Conservation (phyloP, 2,329 filamentous ascomycete species). For the Epichloe baconii region DNA sequence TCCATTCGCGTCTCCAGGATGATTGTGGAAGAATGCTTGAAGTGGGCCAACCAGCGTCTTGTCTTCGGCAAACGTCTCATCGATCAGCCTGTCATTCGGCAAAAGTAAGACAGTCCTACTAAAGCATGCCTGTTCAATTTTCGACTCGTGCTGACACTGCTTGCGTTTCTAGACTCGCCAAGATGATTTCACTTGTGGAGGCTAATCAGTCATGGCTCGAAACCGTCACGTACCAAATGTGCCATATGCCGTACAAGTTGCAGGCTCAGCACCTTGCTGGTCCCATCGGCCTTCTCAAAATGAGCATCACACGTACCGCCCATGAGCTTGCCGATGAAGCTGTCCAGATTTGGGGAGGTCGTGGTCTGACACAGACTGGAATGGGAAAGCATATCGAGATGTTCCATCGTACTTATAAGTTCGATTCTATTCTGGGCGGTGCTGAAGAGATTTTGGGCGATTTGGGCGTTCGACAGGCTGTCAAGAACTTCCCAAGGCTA, state of each 20-base stretch:
- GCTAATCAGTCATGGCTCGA: constrained; percentile 80
- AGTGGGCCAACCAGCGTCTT: constrained; percentile 78
- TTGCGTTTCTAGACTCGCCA: constrained; percentile 46
- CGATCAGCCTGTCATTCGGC: constrained; percentile 69
- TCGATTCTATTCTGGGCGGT: constrained; percentile 68
- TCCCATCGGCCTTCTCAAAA: constrained; percentile 73
- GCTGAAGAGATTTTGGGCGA: constrained; percentile 75
- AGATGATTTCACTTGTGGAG: constrained; percentile 75
- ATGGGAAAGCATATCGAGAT: constrained; percentile 77
- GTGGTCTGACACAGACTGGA: constrained; percentile 65
- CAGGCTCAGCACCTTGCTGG: constrained; percentile 65
- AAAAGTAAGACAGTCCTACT: constrained; percentile 43
- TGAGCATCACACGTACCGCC: constrained; percentile 60
- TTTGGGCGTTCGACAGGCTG: constrained; percentile 69
- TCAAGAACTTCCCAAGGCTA: constrained; percentile 74
- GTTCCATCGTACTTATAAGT: constrained; percentile 78
- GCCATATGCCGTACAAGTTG: constrained; percentile 65
- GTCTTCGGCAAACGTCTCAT: constrained; percentile 75
- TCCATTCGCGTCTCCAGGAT: constrained; percentile 52
- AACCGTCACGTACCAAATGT: constrained; percentile 78
- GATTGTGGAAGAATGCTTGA: constrained; percentile 71
- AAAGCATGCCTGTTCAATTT: constrained; percentile 3
- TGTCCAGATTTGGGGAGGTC: constrained; percentile 75
- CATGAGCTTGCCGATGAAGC: constrained; percentile 77
- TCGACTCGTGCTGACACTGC: neutral